Evolutionary conservation across 139 green algal species (phyloP).

Genomic region (Chlamydomonas sp.): DNA sequence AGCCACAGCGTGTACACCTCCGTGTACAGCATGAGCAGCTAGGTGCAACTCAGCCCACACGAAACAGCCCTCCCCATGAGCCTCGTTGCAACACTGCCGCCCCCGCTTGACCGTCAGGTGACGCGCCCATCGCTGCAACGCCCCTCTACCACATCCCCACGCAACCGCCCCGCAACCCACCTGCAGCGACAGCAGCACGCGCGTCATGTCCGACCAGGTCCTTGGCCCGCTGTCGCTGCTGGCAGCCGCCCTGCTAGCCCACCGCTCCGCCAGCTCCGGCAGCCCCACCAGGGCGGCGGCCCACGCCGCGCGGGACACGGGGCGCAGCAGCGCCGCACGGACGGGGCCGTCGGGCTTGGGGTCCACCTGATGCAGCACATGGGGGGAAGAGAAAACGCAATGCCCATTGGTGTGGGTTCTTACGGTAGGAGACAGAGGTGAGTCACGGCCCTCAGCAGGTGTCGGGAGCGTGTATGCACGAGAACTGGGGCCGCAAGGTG

Average conservation of each 20-base stretch:
- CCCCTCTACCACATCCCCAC: not conserved
- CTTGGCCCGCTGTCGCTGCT: slow-evolving; percentile 46
- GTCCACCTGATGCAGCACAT: slow-evolving; percentile 41
- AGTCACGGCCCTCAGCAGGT: too few species aligned
- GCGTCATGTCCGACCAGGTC: slow-evolving; percentile 61
- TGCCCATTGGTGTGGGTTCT: not conserved
- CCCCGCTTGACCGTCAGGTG: too few species aligned
- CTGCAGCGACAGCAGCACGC: slow-evolving; percentile 50
- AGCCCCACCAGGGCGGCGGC: slow-evolving; percentile 45
- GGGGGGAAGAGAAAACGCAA: too few species aligned
- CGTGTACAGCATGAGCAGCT: too few species aligned
- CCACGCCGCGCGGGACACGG: slow-evolving; percentile 65
- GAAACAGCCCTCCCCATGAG: too few species aligned
- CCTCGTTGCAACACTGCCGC: too few species aligned
- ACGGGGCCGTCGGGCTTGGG: slow-evolving; percentile 52
- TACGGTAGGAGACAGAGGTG: not conserved
- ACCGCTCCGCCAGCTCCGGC: slow-evolving; percentile 50
- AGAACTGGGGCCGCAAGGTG: too few species aligned
- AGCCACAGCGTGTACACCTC: too few species aligned
- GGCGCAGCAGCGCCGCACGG: slow-evolving; percentile 50
- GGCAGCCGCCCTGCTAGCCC: slow-evolving; percentile 49
- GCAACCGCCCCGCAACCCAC: not conserved
- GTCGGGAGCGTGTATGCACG: too few species aligned
- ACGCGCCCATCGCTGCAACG: too few species aligned
- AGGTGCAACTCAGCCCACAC: too few species aligned